phyloP scores from a whole-genome alignment of 495 filamentous ascomycete species.

The Glonium stellatum region DNA sequence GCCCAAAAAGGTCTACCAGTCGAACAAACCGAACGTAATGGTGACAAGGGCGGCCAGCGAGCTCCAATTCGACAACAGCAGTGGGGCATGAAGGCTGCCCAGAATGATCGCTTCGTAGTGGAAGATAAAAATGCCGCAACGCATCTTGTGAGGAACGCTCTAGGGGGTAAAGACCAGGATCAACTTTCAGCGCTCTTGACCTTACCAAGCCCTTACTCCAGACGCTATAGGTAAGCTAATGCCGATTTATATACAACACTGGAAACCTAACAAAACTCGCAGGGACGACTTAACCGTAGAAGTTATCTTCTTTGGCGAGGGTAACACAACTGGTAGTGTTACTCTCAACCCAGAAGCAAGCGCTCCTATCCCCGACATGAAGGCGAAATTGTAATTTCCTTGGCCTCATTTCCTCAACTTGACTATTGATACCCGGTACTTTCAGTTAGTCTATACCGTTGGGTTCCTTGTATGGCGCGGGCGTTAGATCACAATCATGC shows the following conservation, averaged over 20 bases:
- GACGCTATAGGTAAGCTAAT: conserved; percentile 68
- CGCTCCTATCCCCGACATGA: conserved; percentile 47
- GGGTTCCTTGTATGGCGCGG: not conserved
- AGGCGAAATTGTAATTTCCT: conserved; percentile 50
- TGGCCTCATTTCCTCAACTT: not conserved
- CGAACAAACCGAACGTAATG: conserved; percentile 42
- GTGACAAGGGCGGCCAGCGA: conserved; percentile 40
- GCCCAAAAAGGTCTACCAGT: conserved; percentile 50
- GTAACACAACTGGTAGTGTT: conserved; percentile 65
- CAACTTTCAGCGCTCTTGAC: conserved; percentile 92
- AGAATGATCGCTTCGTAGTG: conserved; percentile 75
- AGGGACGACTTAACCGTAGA: conserved; percentile 96
- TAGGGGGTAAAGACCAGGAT: conserved; percentile 88
- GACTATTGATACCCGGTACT: not conserved
- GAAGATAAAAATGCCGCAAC: conserved; percentile 96
- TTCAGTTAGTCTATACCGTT: not conserved
- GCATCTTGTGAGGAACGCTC: conserved; percentile 89
- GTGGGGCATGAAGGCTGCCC: conserved; percentile 57
- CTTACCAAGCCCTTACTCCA: conserved; percentile 80
- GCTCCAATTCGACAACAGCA: conserved; percentile 80
- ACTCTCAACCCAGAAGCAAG: conserved; percentile 81
- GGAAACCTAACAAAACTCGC: not conserved
- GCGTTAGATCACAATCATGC: not conserved
- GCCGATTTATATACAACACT: too few relatives aligned
- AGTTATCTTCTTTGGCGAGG: conserved; percentile 93